phyloP scores from a whole-genome alignment of 129 eudicot genomes.

The Centrapalus pauciflorus region DNA sequence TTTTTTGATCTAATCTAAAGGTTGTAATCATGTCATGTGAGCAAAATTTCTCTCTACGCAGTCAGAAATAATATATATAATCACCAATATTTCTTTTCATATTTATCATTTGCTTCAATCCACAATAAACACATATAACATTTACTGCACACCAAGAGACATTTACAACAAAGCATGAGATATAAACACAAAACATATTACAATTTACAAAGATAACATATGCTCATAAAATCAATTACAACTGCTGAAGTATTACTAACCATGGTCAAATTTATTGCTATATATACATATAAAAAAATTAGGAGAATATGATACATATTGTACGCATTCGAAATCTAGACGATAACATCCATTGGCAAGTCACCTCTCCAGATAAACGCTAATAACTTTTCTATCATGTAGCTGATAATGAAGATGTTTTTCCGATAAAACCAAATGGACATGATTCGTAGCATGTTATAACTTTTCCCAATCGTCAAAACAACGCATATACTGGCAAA shows the following conservation, averaged over 20 bases:
- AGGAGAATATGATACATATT: neutral
- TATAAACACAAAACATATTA: neutral
- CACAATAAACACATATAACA: too few species aligned
- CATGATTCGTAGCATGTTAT: neutral
- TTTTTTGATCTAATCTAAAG: too few species aligned
- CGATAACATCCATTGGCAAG: neutral
- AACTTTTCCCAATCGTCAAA: neutral
- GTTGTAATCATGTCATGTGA: too few species aligned
- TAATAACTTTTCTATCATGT: neutral
- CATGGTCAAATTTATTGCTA: neutral
- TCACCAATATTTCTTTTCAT: too few species aligned
- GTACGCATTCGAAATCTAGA: neutral
- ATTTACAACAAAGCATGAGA: too few species aligned
- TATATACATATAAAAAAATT: neutral
- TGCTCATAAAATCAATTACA: neutral
- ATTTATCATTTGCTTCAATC: too few species aligned
- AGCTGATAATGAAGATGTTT: neutral
- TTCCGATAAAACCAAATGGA: constrained; percentile 3
- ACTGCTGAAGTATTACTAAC: neutral
- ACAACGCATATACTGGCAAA: neutral
- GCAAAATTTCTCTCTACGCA: too few species aligned
- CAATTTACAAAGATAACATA: too few species aligned
- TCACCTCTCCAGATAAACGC: neutral
- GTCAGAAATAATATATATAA: too few species aligned
- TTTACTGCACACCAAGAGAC: too few species aligned